Percentiles rank a stretch among this genome's conserved stretches.
Conservation (phyloP, 2,329 filamentous ascomycete genomes). For the Anisogramma anomala region DNA sequence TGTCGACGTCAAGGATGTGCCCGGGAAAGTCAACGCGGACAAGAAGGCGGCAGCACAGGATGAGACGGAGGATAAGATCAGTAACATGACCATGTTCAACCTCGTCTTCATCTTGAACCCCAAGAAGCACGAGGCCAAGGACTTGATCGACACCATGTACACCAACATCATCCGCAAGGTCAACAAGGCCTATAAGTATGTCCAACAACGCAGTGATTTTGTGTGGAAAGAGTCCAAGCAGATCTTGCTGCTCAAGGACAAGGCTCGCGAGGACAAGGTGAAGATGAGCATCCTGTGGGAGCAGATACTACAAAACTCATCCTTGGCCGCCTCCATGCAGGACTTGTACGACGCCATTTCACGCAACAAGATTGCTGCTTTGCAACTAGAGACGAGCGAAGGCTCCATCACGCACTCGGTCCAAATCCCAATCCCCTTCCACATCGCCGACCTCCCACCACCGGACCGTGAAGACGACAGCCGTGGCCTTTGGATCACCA, state of each 20-base stretch:
- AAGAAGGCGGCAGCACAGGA: constrained; percentile 28
- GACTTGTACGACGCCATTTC: constrained; percentile 74
- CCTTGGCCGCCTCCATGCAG: constrained; percentile 70
- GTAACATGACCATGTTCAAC: constrained; percentile 93
- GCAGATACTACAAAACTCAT: constrained; percentile 59
- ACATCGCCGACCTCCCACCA: constrained; percentile 60
- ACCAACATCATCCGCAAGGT: constrained; percentile 84
- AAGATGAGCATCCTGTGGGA: constrained; percentile 58
- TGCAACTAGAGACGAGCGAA: constrained; percentile 57
- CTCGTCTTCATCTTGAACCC: constrained; percentile 85
- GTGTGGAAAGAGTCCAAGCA: constrained; percentile 83
- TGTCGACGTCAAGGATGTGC: constrained; percentile 22
- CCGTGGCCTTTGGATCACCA: constrained; percentile 75
- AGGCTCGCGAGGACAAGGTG: constrained; percentile 58
- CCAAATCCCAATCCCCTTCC: constrained; percentile 54
- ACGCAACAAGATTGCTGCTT: constrained; percentile 72
- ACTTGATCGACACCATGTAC: constrained; percentile 66
- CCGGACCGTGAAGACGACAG: constrained; percentile 53
- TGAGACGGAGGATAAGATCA: constrained; percentile 48
- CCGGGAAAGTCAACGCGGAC: constrained; percentile 22
- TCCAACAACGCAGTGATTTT: constrained; percentile 80
- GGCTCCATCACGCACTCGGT: constrained; percentile 50
- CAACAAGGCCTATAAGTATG: constrained; percentile 84
- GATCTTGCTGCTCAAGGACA: constrained; percentile 71
- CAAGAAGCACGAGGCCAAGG: constrained; percentile 63